These are phyloP conservation scores for Zostera marina DNA, from an alignment of 116 monocot genomes.

Conservation along the genomic window DNA sequence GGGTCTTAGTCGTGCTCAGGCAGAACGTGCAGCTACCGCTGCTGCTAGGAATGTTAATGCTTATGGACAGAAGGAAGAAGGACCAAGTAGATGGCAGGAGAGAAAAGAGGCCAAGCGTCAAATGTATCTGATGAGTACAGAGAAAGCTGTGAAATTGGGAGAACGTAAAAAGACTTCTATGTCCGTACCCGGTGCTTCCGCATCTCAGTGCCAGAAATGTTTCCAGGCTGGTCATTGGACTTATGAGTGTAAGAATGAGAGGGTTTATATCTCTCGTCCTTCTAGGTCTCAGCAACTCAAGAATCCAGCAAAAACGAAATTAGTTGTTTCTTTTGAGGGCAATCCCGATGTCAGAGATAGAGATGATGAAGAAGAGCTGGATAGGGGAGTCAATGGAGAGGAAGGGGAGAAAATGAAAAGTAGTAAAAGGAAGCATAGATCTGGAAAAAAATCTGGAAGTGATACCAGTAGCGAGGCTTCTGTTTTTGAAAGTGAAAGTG, in stretches of 20 bases:
- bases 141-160: constrained; percentile 81
- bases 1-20: constrained; percentile 87
- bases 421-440: constrained; percentile 74
- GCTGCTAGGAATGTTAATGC: constrained; percentile 94
- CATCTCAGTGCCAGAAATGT: constrained; percentile 84
- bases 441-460: constrained; percentile 33
- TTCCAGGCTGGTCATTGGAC: constrained; percentile 91
- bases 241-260: constrained; percentile 92
- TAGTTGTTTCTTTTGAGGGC: constrained; percentile 50
- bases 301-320: constrained; percentile 49
- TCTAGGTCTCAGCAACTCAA: constrained; percentile 79
- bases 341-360: constrained; percentile 36
- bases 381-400: background rate
- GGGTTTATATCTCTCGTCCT: constrained; percentile 79
- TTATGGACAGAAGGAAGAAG: constrained; percentile 98
- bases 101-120: constrained; percentile 85
- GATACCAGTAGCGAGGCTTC: constrained; percentile 72
- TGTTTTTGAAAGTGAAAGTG: constrained; percentile 66
- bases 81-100: constrained; percentile 94
- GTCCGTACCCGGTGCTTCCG: constrained; percentile 14
- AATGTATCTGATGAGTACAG: constrained; percentile 98
- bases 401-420: constrained; percentile 19
- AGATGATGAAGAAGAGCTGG: constrained; percentile 7
- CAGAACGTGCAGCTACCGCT: constrained; percentile 78
- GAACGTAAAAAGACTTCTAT: constrained; percentile 53